Evolutionary conservation across 352 stramenopile species (phyloP).

Genomic region (Blastocystis sp.): DNA sequence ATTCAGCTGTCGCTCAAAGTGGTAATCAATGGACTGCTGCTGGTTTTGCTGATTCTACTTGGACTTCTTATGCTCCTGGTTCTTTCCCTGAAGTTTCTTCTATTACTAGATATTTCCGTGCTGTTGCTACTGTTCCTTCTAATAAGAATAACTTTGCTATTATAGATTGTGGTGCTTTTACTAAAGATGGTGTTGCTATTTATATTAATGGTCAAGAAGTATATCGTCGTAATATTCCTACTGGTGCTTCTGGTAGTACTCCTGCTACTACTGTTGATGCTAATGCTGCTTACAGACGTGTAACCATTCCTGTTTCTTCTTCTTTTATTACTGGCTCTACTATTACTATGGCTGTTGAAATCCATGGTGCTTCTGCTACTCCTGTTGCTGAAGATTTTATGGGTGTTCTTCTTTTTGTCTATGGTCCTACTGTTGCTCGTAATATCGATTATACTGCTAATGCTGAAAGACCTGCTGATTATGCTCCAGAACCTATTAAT

Average conservation of each 20-base stretch:
- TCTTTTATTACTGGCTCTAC: background rate
- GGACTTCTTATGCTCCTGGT: background rate
- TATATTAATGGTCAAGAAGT: conserved; percentile 22
- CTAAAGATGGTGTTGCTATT: conserved; percentile 15
- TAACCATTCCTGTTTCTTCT: no score
- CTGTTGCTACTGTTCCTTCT: background rate
- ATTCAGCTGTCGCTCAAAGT: conserved; percentile 2
- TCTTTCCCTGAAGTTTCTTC: conserved; percentile 1
- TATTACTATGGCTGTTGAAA: conserved; percentile 13
- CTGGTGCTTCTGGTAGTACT: background rate
- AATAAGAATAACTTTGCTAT: background rate
- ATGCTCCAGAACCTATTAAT: background rate
- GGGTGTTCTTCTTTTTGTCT: no score
- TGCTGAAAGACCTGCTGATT: background rate
- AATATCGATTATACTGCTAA: no score
- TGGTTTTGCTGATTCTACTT: background rate
- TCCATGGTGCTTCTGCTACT: background rate
- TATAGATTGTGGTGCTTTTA: conserved; percentile 7
- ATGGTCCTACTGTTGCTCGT: no score
- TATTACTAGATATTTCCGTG: conserved; percentile 12
- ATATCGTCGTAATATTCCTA: background rate
- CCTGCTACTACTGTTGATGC: background rate
- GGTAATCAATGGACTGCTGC: background rate
- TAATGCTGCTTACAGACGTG: background rate
- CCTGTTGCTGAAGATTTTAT: no score